phyloP scores from a whole-genome alignment of 2,329 filamentous ascomycete species.

The Colletotrichum sp. region DNA sequence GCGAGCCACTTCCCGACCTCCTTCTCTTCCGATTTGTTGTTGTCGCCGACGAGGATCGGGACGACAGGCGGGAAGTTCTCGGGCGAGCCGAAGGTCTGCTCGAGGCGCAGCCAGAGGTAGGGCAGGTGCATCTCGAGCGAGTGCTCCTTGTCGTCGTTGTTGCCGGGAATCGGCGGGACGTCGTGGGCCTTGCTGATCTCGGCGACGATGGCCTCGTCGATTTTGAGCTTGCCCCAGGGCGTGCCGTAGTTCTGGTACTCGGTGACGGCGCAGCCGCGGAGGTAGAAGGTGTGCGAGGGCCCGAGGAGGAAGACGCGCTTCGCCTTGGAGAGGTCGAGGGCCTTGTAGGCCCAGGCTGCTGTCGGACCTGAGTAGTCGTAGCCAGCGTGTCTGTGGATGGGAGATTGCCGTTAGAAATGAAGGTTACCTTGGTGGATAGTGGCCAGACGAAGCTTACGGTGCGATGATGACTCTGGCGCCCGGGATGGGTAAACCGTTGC shows the following conservation, averaged over 20 bases:
- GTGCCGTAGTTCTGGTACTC: constrained; percentile 74
- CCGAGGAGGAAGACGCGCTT: constrained; percentile 93
- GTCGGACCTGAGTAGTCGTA: constrained; percentile 91
- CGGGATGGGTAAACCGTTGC: constrained; percentile 66
- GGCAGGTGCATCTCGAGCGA: constrained; percentile 97
- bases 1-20: constrained; percentile 73
- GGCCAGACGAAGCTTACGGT: neutral
- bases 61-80: constrained; percentile 75
- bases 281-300: constrained; percentile 87
- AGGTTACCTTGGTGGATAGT: neutral
- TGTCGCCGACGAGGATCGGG: constrained; percentile 85
- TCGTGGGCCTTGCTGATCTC: constrained; percentile 34
- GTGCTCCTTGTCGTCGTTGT: constrained; percentile 82
- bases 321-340: constrained; percentile 78
- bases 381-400: constrained; percentile 77
- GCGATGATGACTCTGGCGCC: constrained; percentile 75
- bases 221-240: constrained; percentile 71
- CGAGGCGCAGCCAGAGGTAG: constrained; percentile 82
- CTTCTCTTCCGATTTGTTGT: constrained; percentile 68
- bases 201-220: constrained; percentile 64
- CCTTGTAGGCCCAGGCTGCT: constrained; percentile 94
- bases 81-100: constrained; percentile 52
- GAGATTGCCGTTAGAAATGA: neutral
- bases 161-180: constrained; percentile 62
- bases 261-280: constrained; percentile 78